A percentile compares a stretch with the other conserved stretches of the same genome.
These are phyloP conservation scores for Trichosporon sp. DNA, from an alignment of 1,284 basidiomycete species.

Conservation along the genomic window DNA sequence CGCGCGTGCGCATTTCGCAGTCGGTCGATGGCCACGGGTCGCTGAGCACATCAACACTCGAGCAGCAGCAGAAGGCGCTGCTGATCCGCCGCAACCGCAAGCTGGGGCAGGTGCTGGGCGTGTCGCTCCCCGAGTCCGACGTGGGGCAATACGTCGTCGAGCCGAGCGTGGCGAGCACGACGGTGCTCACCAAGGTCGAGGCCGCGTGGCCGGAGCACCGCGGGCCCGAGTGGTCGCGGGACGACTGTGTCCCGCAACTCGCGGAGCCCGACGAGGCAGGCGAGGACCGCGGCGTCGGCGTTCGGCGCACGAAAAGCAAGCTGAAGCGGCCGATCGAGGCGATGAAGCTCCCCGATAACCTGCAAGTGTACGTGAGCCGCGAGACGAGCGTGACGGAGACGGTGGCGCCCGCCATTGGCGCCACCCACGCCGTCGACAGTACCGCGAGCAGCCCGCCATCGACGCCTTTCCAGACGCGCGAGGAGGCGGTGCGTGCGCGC, in stretches of 20 bases:
- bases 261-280: background rate
- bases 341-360: background rate
- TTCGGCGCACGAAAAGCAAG: background rate
- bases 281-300: background rate
- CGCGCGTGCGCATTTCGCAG: background rate
- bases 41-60: slow-evolving; percentile 10
- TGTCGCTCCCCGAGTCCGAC: slow-evolving; percentile 28
- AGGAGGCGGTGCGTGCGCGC: slow-evolving; percentile 19
- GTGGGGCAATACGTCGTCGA: slow-evolving; percentile 35
- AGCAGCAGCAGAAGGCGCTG: slow-evolving; percentile 60
- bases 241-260: slow-evolving; percentile 27
- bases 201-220: slow-evolving; percentile 19
- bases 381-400: slow-evolving; percentile 30
- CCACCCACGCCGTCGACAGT: background rate
- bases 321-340: background rate
- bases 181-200: slow-evolving; percentile 18
- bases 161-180: slow-evolving; percentile 21
- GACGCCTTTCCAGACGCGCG: slow-evolving; percentile 9
- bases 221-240: slow-evolving; percentile 27
- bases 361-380: slow-evolving; percentile 28
- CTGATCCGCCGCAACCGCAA: slow-evolving; percentile 69
- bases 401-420: background rate
- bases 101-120: slow-evolving; percentile 69
- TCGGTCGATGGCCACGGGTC: background rate
- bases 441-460: background rate